Evolutionary conservation across 768 basidiomycete genomes (phyloP), one percentile per base, ranked within the genome.

Genomic region (Trametes cingulata): DNA sequence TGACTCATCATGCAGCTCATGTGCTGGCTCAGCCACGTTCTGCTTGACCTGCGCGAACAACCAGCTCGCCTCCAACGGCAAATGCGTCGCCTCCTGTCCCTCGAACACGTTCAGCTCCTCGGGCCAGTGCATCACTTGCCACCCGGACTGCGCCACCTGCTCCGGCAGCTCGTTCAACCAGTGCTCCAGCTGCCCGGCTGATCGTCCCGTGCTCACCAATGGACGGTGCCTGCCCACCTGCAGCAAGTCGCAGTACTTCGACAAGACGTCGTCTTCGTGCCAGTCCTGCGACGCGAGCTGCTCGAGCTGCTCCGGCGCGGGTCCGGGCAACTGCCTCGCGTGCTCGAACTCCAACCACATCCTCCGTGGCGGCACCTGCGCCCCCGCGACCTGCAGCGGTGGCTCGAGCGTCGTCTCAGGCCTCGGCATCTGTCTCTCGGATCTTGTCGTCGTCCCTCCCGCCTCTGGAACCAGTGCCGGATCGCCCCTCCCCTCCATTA

Each of bases 121-220:
- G 29, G 83, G 85, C 22, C 73, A 82, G 25, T 95, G 93, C 75
- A 68, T 85, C 55, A 66, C 85, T 6, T 96, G 94, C 72, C 93
- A 95, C 60, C 85, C 91, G 0, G 94, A 95, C 69, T 96, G 93
- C 68, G 84, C 83, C 15, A 85, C 88, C 1, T 96, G 94, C 73
- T 84, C 85, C 22, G 92, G 91, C n/a, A 67, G 81, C 20, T 82
- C 85, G 0, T 91, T 91, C 75, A 85, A 84, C 68, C 87, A 93
- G 69, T 96, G 93, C 73, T 79, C 85, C 8, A 82, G 82, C 48
- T 95, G 93, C 68, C 79, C 85, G 33, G 67, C 85, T 25, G 74
- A 77, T 20, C 82, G 85, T 0, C 93, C 91, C 0, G 90, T 93
- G 39, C 83, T 87, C 46, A 82, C 82, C 39, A 85, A 82, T 54